Conservation (phyloP, 2,329 filamentous ascomycete genomes). For the Apiospora malaysiana region DNA sequence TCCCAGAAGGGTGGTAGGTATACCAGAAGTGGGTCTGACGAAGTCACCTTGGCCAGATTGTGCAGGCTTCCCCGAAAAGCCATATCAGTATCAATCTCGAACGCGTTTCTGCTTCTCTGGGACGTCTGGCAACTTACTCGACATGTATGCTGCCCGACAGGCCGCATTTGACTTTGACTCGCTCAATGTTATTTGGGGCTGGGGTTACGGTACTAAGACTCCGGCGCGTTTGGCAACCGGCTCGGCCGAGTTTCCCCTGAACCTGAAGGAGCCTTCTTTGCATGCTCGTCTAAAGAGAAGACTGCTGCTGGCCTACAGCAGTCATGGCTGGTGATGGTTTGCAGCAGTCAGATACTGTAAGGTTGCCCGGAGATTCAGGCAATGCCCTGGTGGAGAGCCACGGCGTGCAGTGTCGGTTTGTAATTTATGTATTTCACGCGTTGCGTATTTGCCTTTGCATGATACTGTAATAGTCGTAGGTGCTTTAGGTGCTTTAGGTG, state of each 20-base stretch:
- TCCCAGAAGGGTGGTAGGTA: constrained; percentile 59
- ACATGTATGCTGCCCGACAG: constrained; percentile 56
- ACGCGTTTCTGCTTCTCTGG: neutral
- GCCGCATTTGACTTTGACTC: constrained; percentile 53
- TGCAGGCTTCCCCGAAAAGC: constrained; percentile 48
- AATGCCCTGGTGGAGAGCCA: neutral
- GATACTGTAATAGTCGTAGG: neutral
- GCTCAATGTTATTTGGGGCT: constrained; percentile 40
- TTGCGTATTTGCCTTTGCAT: neutral
- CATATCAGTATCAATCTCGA: neutral
- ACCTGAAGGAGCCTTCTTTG: constrained; percentile 24
- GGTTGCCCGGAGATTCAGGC: neutral
- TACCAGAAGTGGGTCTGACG: constrained; percentile 55
- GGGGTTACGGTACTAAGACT: constrained; percentile 31
- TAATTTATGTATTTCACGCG: neutral
- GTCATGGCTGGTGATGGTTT: neutral
- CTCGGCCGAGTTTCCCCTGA: constrained; percentile 25
- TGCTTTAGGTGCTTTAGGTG: neutral
- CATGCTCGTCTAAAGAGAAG: constrained; percentile 19
- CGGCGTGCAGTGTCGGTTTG: neutral
- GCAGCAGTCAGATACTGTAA: neutral
- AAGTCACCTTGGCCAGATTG: constrained; percentile 47
- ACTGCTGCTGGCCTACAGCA: constrained; percentile 11
- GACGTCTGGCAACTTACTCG: constrained; percentile 48
- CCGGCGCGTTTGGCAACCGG: constrained; percentile 27